Evolutionary conservation across 2,329 filamentous ascomycete genomes (phyloP).

Genomic region (Fusarium sulawesiense): DNA sequence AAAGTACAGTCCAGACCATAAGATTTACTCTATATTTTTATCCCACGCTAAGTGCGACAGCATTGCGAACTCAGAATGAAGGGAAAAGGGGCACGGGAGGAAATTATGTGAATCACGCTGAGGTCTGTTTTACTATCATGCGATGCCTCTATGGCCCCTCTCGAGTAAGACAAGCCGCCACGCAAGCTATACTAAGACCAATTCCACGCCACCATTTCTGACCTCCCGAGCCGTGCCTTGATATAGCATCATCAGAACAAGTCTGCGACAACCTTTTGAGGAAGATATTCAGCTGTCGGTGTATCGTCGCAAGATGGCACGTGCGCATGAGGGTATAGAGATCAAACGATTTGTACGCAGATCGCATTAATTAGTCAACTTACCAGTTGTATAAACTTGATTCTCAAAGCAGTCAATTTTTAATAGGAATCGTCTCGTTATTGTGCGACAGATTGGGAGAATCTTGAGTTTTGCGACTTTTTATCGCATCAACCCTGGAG

Average conservation of each 20-base stretch:
- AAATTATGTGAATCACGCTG: slow-evolving; percentile 5
- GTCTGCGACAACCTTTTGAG: slow-evolving; percentile 8
- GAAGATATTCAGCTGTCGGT: neutral
- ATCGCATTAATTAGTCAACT: neutral
- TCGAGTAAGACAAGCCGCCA: slow-evolving; percentile 40
- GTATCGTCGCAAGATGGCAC: neutral
- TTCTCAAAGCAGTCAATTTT: slow-evolving; percentile 1
- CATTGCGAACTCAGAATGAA: neutral
- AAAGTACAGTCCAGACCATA: neutral
- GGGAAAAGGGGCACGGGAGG: neutral
- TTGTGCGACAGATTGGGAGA: slow-evolving; percentile 18
- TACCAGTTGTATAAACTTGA: neutral
- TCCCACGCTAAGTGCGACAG: neutral
- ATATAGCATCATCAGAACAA: slow-evolving; percentile 31
- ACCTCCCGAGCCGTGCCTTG: slow-evolving; percentile 14
- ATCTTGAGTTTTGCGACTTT: slow-evolving; percentile 12
- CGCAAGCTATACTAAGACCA: slow-evolving; percentile 47
- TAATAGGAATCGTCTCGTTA: slow-evolving; percentile 9
- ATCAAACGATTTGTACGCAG: slow-evolving; percentile 1
- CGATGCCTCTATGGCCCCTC: slow-evolving; percentile 41
- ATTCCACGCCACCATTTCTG: slow-evolving; percentile 45
- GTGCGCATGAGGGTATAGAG: neutral
- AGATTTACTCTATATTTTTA: too few relatives aligned
- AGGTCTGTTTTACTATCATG: slow-evolving; percentile 30
- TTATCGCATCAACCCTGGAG: slow-evolving; percentile 23